phyloP scores from a whole-genome alignment of 768 basidiomycete genomes.

The Agaricus sinodeliciosus region DNA sequence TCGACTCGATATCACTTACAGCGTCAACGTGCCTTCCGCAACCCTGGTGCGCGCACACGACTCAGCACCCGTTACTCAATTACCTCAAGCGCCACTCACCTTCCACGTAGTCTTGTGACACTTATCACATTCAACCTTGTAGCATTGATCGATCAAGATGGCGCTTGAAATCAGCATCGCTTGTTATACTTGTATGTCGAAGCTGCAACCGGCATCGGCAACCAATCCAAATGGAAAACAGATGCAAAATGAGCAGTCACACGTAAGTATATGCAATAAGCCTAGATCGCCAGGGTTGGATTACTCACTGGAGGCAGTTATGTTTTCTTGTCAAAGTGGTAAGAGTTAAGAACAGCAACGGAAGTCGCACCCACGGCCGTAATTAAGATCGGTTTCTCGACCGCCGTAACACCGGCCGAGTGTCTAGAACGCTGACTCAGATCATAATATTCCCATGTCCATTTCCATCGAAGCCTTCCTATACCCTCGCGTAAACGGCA shows the following conservation, averaged over 20 bases:
- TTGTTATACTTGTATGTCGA: neutral
- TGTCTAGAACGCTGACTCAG: too few species aligned
- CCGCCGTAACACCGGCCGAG: too few species aligned
- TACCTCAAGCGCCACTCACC: conserved; percentile 31
- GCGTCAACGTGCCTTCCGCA: conserved; percentile 61
- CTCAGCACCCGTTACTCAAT: neutral
- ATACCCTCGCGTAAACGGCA: too few species aligned
- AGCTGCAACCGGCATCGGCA: neutral
- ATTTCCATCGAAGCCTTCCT: too few species aligned
- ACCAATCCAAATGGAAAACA: neutral
- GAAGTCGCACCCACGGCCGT: too few species aligned
- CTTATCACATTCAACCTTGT: conserved; percentile 45
- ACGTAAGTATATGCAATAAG: too few species aligned
- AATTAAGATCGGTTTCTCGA: too few species aligned
- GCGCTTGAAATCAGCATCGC: conserved; percentile 1
- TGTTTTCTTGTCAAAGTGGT: too few species aligned
- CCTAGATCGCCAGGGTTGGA: too few species aligned
- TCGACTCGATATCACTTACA: conserved; percentile 30
- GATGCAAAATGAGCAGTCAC: neutral
- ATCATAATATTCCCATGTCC: too few species aligned
- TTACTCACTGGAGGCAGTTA: too few species aligned
- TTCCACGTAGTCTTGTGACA: conserved; percentile 71
- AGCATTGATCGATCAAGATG: conserved; percentile 48
- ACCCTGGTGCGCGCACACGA: conserved; percentile 38
- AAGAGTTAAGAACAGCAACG: too few species aligned